Percentiles rank a stretch among this genome's conserved stretches.
Conservation (phyloP, 371 early-diverging fungal genomes). For the Rhizopus sp. region DNA sequence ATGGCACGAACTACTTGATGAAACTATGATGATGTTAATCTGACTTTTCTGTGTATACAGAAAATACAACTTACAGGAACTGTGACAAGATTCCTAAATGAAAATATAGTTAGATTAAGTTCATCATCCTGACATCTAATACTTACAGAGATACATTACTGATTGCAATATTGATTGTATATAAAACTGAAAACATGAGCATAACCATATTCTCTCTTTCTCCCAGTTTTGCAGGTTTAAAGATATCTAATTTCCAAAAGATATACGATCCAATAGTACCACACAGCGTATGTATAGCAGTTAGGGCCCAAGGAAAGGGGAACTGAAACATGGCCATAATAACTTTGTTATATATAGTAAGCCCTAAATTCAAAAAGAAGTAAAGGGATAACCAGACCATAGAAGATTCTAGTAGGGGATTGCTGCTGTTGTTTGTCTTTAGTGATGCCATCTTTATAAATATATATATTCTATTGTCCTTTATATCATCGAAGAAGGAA, state of each 20-base stretch:
- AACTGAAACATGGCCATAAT: constrained; percentile 76
- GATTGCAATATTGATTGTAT: constrained; percentile 89
- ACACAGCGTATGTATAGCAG: constrained; percentile 80
- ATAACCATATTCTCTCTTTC: constrained; percentile 71
- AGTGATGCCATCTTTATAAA: constrained; percentile 1
- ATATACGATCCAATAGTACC: constrained; percentile 67
- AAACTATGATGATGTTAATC: constrained; percentile 43
- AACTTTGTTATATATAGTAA: constrained; percentile 88
- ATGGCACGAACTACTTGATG: constrained; percentile 91
- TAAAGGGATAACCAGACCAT: constrained; percentile 71
- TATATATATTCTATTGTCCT: not conserved
- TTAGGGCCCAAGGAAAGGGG: constrained; percentile 87
- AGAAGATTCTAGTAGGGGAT: constrained; percentile 41
- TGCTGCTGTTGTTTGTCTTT: not conserved
- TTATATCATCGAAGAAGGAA: not conserved
- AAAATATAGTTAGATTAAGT: not conserved
- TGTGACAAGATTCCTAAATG: constrained; percentile 51
- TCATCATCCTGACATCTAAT: not conserved
- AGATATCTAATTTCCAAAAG: constrained; percentile 56
- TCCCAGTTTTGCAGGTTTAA: constrained; percentile 61
- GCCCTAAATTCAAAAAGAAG: constrained; percentile 75
- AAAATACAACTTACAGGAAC: constrained; percentile 43
- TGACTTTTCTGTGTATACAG: not conserved
- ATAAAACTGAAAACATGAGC: constrained; percentile 81
- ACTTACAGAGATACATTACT: constrained; percentile 85